A percentile compares a stretch with the other conserved stretches of the same genome.
Conservation (phyloP, 495 filamentous ascomycete genomes). For the Penicillium psychrofluorescens region DNA sequence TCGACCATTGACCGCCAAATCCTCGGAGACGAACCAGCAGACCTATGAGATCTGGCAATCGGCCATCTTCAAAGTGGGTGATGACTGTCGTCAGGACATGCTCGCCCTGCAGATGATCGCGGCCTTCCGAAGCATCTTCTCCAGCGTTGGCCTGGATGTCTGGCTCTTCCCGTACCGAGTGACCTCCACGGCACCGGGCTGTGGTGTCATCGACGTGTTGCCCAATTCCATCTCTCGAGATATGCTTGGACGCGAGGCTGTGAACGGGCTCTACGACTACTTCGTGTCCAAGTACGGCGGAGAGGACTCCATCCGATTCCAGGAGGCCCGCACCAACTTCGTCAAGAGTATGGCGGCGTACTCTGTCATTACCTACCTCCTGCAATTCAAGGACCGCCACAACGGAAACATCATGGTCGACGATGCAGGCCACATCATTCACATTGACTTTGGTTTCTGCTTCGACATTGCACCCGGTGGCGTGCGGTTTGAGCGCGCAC, state of each 20-base stretch:
- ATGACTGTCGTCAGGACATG: slow-evolving; percentile 97
- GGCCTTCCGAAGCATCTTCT: slow-evolving; percentile 93
- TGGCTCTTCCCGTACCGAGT: slow-evolving; percentile 97
- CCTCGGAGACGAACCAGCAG: slow-evolving; percentile 26
- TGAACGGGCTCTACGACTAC: slow-evolving; percentile 97
- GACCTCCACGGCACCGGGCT: slow-evolving; percentile 96
- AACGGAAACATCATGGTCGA: slow-evolving; percentile 99
- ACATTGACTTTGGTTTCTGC: slow-evolving; percentile 99
- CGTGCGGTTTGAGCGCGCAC: slow-evolving; percentile 92
- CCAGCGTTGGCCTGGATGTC: slow-evolving; percentile 87
- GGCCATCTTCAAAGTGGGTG: slow-evolving; percentile 98
- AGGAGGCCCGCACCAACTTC: slow-evolving; percentile 93
- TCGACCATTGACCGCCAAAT: slow-evolving; percentile 45
- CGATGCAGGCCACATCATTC: slow-evolving; percentile 92
- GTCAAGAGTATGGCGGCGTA: slow-evolving; percentile 99
- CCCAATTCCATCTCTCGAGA: slow-evolving; percentile 97
- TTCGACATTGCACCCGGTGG: slow-evolving; percentile 98
- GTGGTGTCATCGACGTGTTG: slow-evolving; percentile 95
- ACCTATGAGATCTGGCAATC: slow-evolving; percentile 95
- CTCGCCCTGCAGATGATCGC: slow-evolving; percentile 96
- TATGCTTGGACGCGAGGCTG: slow-evolving; percentile 95
- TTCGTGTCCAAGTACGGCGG: slow-evolving; percentile 96
- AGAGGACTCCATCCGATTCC: slow-evolving; percentile 88
- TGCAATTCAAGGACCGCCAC: slow-evolving; percentile 98
- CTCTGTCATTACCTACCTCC: slow-evolving; percentile 90